These are phyloP conservation scores for Monosporascus ibericus DNA, from an alignment of 2,329 filamentous ascomycete species.

Conservation along the genomic window DNA sequence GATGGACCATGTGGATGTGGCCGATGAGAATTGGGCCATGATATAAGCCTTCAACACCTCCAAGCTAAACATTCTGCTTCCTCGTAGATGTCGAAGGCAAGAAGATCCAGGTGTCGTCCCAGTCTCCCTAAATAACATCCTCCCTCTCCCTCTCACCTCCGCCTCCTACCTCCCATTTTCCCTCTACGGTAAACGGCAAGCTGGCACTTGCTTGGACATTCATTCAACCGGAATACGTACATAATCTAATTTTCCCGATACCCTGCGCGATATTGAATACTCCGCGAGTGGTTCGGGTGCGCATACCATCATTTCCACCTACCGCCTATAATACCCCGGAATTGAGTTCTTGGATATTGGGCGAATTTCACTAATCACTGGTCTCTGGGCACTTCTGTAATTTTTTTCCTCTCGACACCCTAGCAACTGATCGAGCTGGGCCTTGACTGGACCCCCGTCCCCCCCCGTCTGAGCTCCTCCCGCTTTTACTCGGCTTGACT, in stretches of 20 bases:
- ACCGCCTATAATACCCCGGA: slow-evolving; percentile 17
- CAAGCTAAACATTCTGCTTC: slow-evolving; percentile 33
- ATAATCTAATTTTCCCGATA: slow-evolving; percentile 33
- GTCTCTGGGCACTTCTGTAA: slow-evolving; percentile 25
- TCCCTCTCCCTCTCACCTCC: slow-evolving; percentile 27
- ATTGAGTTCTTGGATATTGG: slow-evolving; percentile 22
- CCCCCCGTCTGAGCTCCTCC: slow-evolving; percentile 25
- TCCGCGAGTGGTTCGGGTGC: slow-evolving; percentile 16
- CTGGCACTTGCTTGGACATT: slow-evolving; percentile 54
- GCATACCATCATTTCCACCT: slow-evolving; percentile 19
- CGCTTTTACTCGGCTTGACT: slow-evolving; percentile 35
- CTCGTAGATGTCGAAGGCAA: slow-evolving; percentile 37
- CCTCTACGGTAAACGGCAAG: slow-evolving; percentile 44
- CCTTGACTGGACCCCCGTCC: slow-evolving; percentile 28
- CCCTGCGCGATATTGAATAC: slow-evolving; percentile 19
- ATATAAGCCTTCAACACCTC: slow-evolving; percentile 53
- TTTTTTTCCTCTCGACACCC: slow-evolving; percentile 22
- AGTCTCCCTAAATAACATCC: slow-evolving; percentile 33
- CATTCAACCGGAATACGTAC: slow-evolving; percentile 33
- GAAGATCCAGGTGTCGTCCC: slow-evolving; percentile 46
- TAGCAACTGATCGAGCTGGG: slow-evolving; percentile 25
- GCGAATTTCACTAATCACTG: slow-evolving; percentile 26
- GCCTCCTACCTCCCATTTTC: slow-evolving; percentile 26
- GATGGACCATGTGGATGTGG: slow-evolving; percentile 17
- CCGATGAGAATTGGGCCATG: slow-evolving; percentile 38